A percentile compares a stretch with the other conserved stretches of the same genome.
Conservation (phyloP, 441 rosid species). For the Adansonia madagascariensis region DNA sequence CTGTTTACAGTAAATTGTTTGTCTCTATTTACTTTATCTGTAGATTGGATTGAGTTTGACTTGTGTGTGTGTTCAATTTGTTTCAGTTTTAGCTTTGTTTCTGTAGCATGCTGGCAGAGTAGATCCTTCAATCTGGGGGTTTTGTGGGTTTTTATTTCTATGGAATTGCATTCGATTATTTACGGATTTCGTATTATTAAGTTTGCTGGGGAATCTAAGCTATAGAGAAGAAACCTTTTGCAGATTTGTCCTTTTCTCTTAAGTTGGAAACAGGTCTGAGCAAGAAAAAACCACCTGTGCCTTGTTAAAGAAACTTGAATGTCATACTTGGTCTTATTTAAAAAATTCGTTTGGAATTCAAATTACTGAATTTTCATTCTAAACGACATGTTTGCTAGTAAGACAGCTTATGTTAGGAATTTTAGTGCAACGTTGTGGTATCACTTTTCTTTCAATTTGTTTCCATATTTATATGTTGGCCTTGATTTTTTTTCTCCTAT, state of each 20-base stretch:
- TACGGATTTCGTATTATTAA: neutral
- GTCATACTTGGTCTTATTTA: neutral
- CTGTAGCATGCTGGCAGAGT: neutral
- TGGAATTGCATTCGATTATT: neutral
- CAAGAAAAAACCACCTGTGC: neutral
- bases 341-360: slow-evolving; percentile 7
- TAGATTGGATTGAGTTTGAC: slow-evolving; percentile 21
- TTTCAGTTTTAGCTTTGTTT: slow-evolving; percentile 2
- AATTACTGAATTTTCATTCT: neutral
- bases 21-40: neutral
- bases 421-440: neutral
- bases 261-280: neutral
- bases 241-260: neutral
- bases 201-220: slow-evolving; percentile 8
- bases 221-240: neutral
- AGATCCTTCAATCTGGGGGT: slow-evolving; percentile 19
- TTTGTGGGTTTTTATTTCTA: slow-evolving; percentile 16
- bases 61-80: neutral
- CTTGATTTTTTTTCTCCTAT: neutral
- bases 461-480: neutral
- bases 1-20: neutral
- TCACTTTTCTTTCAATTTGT: neutral
- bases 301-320: neutral
- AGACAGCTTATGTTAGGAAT: neutral
- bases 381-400: slow-evolving; percentile 10